Conservation (phyloP, 495 filamentous ascomycete genomes). For the Arthonia radiata region DNA sequence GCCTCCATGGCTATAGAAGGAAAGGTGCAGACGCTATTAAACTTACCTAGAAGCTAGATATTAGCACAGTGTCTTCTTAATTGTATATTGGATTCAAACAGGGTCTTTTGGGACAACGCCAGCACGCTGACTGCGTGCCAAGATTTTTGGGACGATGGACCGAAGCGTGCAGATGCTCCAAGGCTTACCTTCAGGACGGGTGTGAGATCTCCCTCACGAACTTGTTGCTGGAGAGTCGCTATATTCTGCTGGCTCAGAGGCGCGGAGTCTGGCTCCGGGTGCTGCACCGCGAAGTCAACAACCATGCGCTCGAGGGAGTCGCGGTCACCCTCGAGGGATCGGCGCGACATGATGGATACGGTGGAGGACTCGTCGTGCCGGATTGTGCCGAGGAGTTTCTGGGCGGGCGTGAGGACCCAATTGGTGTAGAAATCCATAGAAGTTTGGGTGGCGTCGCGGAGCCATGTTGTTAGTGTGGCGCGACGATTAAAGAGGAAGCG, state of each 20-base stretch:
- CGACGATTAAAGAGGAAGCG: constrained; percentile 45
- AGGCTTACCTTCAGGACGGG: constrained; percentile 62
- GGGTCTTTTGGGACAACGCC: too few species aligned
- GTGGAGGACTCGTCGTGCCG: constrained; percentile 74
- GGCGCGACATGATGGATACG: constrained; percentile 83
- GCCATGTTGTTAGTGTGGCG: constrained; percentile 51
- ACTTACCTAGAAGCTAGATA: too few species aligned
- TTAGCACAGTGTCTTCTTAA: too few species aligned
- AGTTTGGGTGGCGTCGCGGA: constrained; percentile 48
- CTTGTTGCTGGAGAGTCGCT: constrained; percentile 42
- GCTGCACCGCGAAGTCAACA: constrained; percentile 71
- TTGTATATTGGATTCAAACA: too few species aligned
- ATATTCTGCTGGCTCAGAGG: constrained; percentile 32
- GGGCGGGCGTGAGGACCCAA: constrained; percentile 71
- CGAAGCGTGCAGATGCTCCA: too few species aligned
- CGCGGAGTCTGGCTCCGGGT: constrained; percentile 24
- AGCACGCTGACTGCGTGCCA: too few species aligned
- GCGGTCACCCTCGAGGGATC: constrained; percentile 66
- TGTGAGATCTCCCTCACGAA: constrained; percentile 78
- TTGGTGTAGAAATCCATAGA: constrained; percentile 77
- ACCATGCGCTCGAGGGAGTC: constrained; percentile 93
- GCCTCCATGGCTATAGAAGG: too few species aligned
- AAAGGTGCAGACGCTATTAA: too few species aligned
- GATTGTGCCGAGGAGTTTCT: constrained; percentile 72
- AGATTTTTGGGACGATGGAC: too few species aligned